Base-by-base conservation (phyloP, 805 yeast species). In the Priceomyces carsonii region DNA sequence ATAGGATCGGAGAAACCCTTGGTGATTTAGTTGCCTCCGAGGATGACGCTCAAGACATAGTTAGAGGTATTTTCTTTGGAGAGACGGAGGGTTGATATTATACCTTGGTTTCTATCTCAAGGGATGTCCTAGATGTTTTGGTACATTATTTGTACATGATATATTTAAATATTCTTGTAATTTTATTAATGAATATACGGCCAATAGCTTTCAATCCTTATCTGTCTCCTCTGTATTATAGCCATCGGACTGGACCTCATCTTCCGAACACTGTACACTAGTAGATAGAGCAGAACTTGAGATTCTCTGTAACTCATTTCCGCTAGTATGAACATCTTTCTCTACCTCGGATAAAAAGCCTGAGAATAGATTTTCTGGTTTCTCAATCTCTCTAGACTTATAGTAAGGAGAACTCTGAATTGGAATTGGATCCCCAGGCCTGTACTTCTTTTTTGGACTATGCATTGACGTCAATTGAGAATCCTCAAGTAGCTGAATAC, bases 51-150 rank as follows among this genome's bases (percentile, higher is more conserved):
- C 66, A 61, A 40, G 71, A 64, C 27, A 66, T 85, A 9, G 71
- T 71, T 18, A 67, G 76, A 41, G 89, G 89, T 5, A 73, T 86
- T 8, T 85, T 84, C 55, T 82, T 85, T 53, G 95, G 91, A 6
- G 90, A 82, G 48, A 29, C 57, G 4, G 45, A 44, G 37, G 45
- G 50, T 29, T 57, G 44, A 39, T 12, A 26, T 13, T 16, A 24
- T 32, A 26, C n/a, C n/a, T n/a, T n/a, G n/a, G n/a, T n/a, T n/a
- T n/a, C n/a, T n/a, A n/a, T n/a, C n/a, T n/a, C n/a, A n/a, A n/a
- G n/a, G n/a, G n/a, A n/a, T n/a, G n/a, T n/a, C n/a, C n/a, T n/a
- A n/a, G n/a, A n/a, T n/a, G n/a, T n/a, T n/a, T n/a, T n/a, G n/a
- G n/a, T n/a, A n/a, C n/a, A n/a, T n/a, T n/a, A n/a, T n/a, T n/a